A percentile compares a stretch with the other conserved stretches of the same genome.
Evolutionary conservation across 2,329 filamentous ascomycete genomes (phyloP).

Genomic region (Blumeriella jaapii): DNA sequence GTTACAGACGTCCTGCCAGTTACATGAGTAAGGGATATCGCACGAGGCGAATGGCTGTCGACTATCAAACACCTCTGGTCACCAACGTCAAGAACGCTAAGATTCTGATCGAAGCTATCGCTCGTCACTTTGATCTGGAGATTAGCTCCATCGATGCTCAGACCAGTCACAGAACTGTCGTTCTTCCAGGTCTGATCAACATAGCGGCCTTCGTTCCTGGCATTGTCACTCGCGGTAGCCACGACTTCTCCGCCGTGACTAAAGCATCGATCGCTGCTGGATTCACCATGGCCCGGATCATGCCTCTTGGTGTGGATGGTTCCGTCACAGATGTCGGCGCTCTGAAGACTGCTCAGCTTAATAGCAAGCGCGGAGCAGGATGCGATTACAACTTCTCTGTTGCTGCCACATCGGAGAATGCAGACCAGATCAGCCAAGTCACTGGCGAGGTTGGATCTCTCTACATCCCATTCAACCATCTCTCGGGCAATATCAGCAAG

Average conservation of each 20-base stretch:
- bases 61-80: constrained; percentile 85
- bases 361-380: constrained; percentile 53
- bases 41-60: constrained; percentile 94
- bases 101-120: constrained; percentile 87
- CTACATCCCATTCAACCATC: constrained; percentile 70
- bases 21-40: constrained; percentile 98
- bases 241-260: constrained; percentile 58
- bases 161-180: constrained; percentile 69
- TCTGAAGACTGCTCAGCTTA: constrained; percentile 61
- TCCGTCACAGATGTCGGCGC: constrained; percentile 62
- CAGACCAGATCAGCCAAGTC: constrained; percentile 62
- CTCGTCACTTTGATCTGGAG: constrained; percentile 75
- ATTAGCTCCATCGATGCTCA: constrained; percentile 81
- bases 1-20: constrained; percentile 89
- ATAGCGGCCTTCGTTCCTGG: constrained; percentile 71
- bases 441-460: constrained; percentile 65
- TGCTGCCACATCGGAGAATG: constrained; percentile 60
- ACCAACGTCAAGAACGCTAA: constrained; percentile 99
- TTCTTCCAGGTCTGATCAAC: constrained; percentile 66
- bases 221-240: constrained; percentile 50
- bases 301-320: constrained; percentile 63
- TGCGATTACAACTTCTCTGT: constrained; percentile 77
- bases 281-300: constrained; percentile 70
- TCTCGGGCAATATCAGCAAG: constrained; percentile 75
- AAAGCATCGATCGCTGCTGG: constrained; percentile 64